Evolutionary conservation across 1,284 basidiomycete genomes (phyloP), one percentile per base, ranked within the genome.

Genomic region (Ganoderma boninense): DNA sequence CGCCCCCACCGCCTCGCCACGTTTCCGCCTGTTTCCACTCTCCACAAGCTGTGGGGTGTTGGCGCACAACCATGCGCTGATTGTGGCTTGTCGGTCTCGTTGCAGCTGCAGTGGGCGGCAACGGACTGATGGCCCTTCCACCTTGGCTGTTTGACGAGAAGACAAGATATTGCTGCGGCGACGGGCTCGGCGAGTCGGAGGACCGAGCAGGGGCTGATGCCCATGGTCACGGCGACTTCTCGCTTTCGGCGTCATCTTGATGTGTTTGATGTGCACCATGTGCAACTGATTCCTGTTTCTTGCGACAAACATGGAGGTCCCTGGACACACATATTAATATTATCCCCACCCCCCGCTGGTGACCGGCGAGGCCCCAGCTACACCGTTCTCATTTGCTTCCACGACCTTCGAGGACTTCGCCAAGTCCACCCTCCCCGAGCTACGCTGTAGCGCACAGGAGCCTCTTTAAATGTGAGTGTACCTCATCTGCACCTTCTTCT

Each of bases 191-290:
- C 49, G 52, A 57, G 29, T 32, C 29, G 29, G 29, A 32, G 54
- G 32, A 49, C 38, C 6, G 56, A 32, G 32, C 62, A 60, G 38
- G 10, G 38, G 38, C 38, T 38, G 38, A 38, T 38, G 38, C 46
- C 7, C 20, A 63, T 62, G 42, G 61, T 16, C 42, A 62, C n/a
- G 8, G 35, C 62, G 29, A 29, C 40, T 62, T 43, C 40, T 13
- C 35, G 57, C 46, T 23, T 7, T 32, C 32, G n/a, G 38, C 61
- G 68, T 63, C 64, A 57, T 32, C 40, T 52, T 66, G 54, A 64
- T 63, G 61, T 65, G 44, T 43, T 49, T 69, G 68, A 69, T 69
- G 64, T n/a, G 52, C 38, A 65, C 59, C 68, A 69, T 69, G 64
- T 69, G 68, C 64, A 65, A 56, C 68, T 62, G 60, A 67, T 44